Conservation (phyloP, 345 rosid genomes). For the Eucalyptus pumila region DNA sequence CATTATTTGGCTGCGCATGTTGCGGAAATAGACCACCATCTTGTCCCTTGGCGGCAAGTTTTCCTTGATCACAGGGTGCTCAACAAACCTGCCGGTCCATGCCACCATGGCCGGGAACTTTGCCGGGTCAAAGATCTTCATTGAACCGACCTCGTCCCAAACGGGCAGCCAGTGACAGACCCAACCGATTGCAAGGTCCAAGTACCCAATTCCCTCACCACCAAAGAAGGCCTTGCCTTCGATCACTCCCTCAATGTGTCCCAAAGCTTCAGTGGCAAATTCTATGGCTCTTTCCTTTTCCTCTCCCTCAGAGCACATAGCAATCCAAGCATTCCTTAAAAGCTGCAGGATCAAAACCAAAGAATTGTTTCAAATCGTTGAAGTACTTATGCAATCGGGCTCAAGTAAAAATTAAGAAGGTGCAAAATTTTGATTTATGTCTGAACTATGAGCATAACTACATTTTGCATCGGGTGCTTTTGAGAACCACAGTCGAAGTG, state of each 20-base stretch:
- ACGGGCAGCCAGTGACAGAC: conserved; percentile 9
- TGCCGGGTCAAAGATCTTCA: neutral
- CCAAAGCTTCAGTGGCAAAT: conserved; percentile 1
- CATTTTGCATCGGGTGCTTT: neutral
- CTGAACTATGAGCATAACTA: neutral
- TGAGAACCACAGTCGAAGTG: neutral
- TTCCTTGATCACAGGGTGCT: conserved; percentile 9
- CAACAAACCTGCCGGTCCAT: conserved; percentile 11
- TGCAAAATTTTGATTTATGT: neutral
- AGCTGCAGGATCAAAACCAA: neutral
- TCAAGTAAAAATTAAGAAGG: neutral
- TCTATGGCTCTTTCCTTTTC: neutral
- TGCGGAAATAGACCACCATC: conserved; percentile 1
- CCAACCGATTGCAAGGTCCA: conserved; percentile 19
- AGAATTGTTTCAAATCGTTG: neutral
- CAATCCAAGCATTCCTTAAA: neutral
- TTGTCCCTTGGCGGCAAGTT: conserved; percentile 8
- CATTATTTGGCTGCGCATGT: neutral
- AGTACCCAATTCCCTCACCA: conserved; percentile 16
- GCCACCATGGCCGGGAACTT: conserved; percentile 8
- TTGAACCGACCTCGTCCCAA: conserved; percentile 12
- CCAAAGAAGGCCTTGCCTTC: conserved; percentile 8
- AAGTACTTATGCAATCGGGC: neutral
- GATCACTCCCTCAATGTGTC: conserved; percentile 12
- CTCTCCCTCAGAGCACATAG: neutral